A percentile compares a stretch with the other conserved stretches of the same genome.
phyloP scores from a whole-genome alignment of 2,329 filamentous ascomycete species.

The Colletotrichum tropicicola region DNA sequence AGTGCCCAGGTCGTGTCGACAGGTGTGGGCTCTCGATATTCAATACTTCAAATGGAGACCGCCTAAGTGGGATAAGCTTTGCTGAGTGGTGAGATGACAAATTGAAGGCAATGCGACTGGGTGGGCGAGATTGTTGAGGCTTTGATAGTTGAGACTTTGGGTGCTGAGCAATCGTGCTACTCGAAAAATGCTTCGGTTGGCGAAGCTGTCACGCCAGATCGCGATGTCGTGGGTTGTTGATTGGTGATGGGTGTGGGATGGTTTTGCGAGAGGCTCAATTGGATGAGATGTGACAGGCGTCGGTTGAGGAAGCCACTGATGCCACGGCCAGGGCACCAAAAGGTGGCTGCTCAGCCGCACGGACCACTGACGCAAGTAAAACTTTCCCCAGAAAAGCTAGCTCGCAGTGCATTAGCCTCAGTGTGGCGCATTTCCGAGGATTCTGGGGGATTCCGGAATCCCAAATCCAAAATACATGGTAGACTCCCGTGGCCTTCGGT shows the following conservation, averaged over 20 bases:
- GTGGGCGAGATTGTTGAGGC: neutral
- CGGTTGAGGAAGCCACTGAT: too few relatives aligned
- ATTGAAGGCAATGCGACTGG: neutral
- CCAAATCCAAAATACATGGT: too few relatives aligned
- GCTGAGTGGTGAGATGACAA: neutral
- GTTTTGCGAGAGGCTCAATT: conserved; percentile 9
- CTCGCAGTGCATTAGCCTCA: too few relatives aligned
- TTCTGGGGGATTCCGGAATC: too few relatives aligned
- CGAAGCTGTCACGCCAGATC: neutral
- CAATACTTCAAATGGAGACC: neutral
- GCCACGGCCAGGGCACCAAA: too few relatives aligned
- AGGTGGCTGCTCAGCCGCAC: too few relatives aligned
- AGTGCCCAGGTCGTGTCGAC: neutral
- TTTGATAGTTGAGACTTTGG: too few relatives aligned
- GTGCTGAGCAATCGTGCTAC: too few relatives aligned
- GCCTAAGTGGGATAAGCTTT: neutral
- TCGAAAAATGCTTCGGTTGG: neutral
- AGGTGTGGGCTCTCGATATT: neutral
- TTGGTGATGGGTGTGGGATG: conserved; percentile 15
- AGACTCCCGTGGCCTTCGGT: too few relatives aligned
- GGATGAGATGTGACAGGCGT: conserved; percentile 16
- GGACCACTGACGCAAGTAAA: too few relatives aligned
- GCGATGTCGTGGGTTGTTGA: neutral
- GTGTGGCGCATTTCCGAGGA: too few relatives aligned
- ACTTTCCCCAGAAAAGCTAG: too few relatives aligned